Percentiles rank a stretch among this genome's conserved stretches.
phyloP scores from a whole-genome alignment of 306 rosid genomes.

The Acacia confusa region DNA sequence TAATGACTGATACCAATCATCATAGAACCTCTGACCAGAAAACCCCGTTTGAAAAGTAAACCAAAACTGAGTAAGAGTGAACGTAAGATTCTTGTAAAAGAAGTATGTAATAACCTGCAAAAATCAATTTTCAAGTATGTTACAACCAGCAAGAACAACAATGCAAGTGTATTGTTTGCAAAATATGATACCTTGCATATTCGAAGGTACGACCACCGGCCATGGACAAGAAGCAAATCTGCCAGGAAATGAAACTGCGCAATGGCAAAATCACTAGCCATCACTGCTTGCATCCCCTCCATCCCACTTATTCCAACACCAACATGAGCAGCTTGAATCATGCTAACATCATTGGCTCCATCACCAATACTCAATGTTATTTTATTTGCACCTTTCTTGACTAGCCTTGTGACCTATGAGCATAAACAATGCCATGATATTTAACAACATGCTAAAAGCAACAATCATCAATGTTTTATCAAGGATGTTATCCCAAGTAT shows the following conservation, averaged over 20 bases:
- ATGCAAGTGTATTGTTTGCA: conserved; percentile 7
- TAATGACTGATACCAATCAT: conserved; percentile 93
- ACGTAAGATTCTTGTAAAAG: conserved; percentile 97
- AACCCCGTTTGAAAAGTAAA: conserved; percentile 97
- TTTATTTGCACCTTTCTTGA: conserved; percentile 84
- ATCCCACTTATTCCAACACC: conserved; percentile 95
- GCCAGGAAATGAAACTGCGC: conserved; percentile 96
- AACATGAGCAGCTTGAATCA: conserved; percentile 99
- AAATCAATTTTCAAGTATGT: conserved; percentile 23
- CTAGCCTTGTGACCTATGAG: conserved; percentile 88
- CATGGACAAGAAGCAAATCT: conserved; percentile 97
- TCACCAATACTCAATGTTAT: conserved; percentile 96
- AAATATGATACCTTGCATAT: conserved; percentile 79
- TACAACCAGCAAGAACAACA: conserved; percentile 13
- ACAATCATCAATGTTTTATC: conserved; percentile 11
- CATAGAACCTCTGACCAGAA: conserved; percentile 98
- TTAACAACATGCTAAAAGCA: conserved; percentile 4
- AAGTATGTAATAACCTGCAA: conserved; percentile 91
- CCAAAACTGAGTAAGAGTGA: conserved; percentile 97
- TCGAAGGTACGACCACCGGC: conserved; percentile 97
- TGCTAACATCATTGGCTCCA: conserved; percentile 99
- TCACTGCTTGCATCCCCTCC: conserved; percentile 99
- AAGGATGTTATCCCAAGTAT: conserved; percentile 12
- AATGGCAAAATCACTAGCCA: conserved; percentile 99
- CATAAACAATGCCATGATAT: conserved; percentile 31